Base-by-base conservation (phyloP, 2,329 filamentous ascomycete species). In the Trichocomaceae sp. region DNA sequence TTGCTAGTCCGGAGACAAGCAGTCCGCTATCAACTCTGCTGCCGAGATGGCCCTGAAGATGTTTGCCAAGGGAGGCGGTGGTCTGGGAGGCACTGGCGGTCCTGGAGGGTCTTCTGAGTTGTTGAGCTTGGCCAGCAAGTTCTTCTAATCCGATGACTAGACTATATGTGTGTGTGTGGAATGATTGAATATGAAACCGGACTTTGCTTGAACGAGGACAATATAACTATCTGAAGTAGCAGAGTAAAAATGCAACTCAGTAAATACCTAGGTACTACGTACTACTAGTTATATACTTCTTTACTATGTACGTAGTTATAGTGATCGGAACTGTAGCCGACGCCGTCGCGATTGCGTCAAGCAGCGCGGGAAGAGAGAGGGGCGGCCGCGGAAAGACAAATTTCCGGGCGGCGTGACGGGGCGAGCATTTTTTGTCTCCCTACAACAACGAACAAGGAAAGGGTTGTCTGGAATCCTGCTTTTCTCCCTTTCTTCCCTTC, bases 41-140 rank as follows among this genome's bases (percentile, higher is more conserved):
- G 90, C 84, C 1, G 85, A 95, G 78, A 86, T 88, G 81, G 91
- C 90, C 2, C 72, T 96, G 63, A 90, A 95, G 81, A 87, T 96
- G 83, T 96, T 91, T 72, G 75, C 95, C 77, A 91, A 95, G n/a
- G 83, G 81, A 63, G 80, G 79, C 19, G 71, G 78, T 59, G 74
- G 77, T 35, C 69, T 74, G n/a, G 64, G 72, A 20, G 71, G 72
- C 1, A 70, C 71, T n/a, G 74, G 74, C 41, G 74, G 75, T 47
- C 65, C 70, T n/a, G 74, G 74, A 42, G 74, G 75, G 47, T 65
- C 75, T 13, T 70, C 77, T 58, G 78, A 81, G 1, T 63, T 86
- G 56, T 77, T 84, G 73, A 71, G 72, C 52, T 61, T 84, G 66
- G 83, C 83, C 8, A 79, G 77, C 67, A 85, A 85, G 71, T 85